These are phyloP conservation scores for Lyophyllum atratum DNA, from an alignment of 768 basidiomycete species.

Conservation along the genomic window DNA sequence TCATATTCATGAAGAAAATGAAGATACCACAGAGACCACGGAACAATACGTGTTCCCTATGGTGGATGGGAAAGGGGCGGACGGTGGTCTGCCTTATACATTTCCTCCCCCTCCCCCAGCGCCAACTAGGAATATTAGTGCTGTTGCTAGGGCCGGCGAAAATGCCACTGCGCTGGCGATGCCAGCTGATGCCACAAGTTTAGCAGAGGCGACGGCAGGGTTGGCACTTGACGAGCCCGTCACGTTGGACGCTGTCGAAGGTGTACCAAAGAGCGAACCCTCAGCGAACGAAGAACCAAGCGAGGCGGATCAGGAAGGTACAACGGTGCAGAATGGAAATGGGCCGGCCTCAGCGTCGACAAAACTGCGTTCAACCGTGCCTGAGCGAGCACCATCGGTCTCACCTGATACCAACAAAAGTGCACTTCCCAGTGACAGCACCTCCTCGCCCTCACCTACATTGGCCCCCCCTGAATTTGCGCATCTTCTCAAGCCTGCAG, in stretches of 20 bases:
- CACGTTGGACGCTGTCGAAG: constrained; percentile 2
- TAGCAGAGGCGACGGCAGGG: not conserved
- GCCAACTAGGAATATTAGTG: not conserved
- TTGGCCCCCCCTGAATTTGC: not conserved
- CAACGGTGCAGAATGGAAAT: not conserved
- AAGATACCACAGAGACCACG: not conserved
- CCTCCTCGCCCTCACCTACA: not conserved
- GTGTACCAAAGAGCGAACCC: not conserved
- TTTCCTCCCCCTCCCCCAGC: not conserved
- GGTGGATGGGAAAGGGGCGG: not conserved
- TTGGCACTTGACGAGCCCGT: constrained; percentile 7
- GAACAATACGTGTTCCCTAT: constrained; percentile 19
- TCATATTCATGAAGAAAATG: not conserved
- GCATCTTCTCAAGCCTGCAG: constrained; percentile 8
- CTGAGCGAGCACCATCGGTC: not conserved
- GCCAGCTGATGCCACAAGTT: not conserved
- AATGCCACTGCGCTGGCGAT: not conserved
- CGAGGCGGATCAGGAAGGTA: not conserved
- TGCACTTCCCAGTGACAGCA: not conserved
- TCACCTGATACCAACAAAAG: not conserved
- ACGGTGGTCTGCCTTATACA: constrained; percentile 19
- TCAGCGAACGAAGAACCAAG: not conserved
- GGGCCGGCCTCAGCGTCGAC: not conserved
- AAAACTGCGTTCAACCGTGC: not conserved
- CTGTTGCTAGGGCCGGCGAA: not conserved